These are phyloP conservation scores for Nemania abortiva DNA, from an alignment of 2,329 filamentous ascomycete species.

Conservation along the genomic window DNA sequence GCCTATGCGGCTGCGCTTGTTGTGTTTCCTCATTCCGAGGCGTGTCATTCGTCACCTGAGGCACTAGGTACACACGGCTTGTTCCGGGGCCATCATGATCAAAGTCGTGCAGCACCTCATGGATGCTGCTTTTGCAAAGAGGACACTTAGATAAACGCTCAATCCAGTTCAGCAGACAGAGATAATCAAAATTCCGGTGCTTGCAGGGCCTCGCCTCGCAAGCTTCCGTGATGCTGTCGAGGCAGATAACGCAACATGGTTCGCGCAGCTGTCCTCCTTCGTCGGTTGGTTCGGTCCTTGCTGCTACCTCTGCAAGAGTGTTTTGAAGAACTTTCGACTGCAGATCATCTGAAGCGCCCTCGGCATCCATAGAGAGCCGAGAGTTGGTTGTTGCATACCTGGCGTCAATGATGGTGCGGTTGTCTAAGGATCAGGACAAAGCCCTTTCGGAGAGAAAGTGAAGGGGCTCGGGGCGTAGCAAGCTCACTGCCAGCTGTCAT, in stretches of 20 bases:
- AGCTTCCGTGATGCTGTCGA: slow-evolving; percentile 78
- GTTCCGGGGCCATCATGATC: slow-evolving; percentile 58
- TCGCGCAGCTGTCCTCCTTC: slow-evolving; percentile 49
- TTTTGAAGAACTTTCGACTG: slow-evolving; percentile 58
- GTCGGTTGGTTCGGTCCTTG: slow-evolving; percentile 49
- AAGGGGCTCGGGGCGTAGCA: background rate
- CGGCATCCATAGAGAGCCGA: slow-evolving; percentile 49
- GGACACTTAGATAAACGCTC: slow-evolving; percentile 79
- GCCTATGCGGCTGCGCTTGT: slow-evolving; percentile 9
- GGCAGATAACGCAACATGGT: slow-evolving; percentile 85
- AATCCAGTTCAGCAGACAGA: slow-evolving; percentile 87
- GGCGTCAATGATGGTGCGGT: background rate
- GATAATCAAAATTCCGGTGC: slow-evolving; percentile 85
- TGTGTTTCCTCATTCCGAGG: slow-evolving; percentile 25
- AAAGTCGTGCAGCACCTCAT: slow-evolving; percentile 75
- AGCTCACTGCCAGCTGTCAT: background rate
- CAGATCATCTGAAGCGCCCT: slow-evolving; percentile 51
- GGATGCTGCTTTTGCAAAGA: slow-evolving; percentile 74
- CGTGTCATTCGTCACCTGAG: slow-evolving; percentile 44
- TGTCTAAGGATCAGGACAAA: slow-evolving; percentile 5
- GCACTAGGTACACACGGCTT: slow-evolving; percentile 70
- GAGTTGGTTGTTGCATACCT: background rate
- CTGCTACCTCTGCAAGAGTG: slow-evolving; percentile 58
- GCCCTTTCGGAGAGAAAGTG: background rate
- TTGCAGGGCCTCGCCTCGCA: slow-evolving; percentile 81